Base-by-base conservation (phyloP, 2,329 filamentous ascomycete genomes). In the Cordyceps cicadae region DNA sequence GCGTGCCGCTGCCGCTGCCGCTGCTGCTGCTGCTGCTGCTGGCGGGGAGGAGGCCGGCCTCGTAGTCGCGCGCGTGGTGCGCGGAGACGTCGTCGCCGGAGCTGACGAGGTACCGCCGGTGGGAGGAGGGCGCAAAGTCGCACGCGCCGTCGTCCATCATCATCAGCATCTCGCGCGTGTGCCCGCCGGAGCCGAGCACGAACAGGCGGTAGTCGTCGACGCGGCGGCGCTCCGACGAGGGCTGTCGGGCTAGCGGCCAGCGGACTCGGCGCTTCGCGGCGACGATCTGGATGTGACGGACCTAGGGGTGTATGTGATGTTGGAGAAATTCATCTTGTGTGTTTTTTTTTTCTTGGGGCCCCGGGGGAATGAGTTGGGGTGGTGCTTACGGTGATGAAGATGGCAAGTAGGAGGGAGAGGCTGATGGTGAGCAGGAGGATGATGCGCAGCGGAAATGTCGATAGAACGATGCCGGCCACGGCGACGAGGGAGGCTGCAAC, bases 81-180 rank as follows among this genome's bases (percentile, higher is more conserved):
- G 83, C 80, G 17, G 89, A 94, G 71, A 77, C 76, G 9, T 71
- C 74, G 70, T 99, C 94, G 0, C 89, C 92, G 1, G 83, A 85
- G 64, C 87, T 89, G 59, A 95, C 80, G 24, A 96, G 76, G 72
- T 96, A 99, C 32, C 90, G 93, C 29, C 94, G 84, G 67, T 89
- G 87, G 75, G 87, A 75, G 75, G 87, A 75, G 68, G 73, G 70
- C 59, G 71, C 50, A 64, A 78, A 79, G 45, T 75, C 74, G 62
- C 77, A 78, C 69, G 82, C 83, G 65, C 81, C 82, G 66, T 79
- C 77, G 61, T 79, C 77, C 67, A 99, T 84, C 77, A 97, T 89
- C 69, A 88, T 86, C 64, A 96, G 80, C 89, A 99, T 96, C 74
- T 99, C 94, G 53, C 91, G 87, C 0, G 94, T 97, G 75, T 99